A percentile compares a stretch with the other conserved stretches of the same genome.
phyloP scores from a whole-genome alignment of 192 early-diverging fungal species.

The Phlyctochytrium arcticum region DNA sequence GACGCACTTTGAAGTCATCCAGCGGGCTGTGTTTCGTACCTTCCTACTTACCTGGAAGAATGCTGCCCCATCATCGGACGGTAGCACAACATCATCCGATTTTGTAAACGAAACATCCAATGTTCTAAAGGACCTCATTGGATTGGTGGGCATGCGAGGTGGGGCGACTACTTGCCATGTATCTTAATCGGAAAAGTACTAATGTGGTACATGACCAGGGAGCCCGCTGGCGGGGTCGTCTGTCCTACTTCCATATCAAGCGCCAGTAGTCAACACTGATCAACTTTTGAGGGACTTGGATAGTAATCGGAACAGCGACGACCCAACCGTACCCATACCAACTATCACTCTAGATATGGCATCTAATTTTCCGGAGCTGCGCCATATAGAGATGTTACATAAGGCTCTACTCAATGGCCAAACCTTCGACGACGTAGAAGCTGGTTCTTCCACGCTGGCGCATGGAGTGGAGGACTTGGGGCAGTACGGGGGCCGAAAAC shows the following conservation, averaged over 20 bases:
- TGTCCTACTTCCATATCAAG: constrained; percentile 2
- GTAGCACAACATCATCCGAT: neutral
- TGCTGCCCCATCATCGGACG: neutral
- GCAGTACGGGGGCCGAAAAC: neutral
- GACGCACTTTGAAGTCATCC: constrained; percentile 20
- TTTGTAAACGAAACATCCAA: neutral
- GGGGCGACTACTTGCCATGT: neutral
- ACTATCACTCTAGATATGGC: neutral
- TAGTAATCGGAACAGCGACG: too few species aligned
- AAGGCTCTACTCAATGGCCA: neutral
- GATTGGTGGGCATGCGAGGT: constrained; percentile 18
- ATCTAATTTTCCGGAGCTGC: neutral
- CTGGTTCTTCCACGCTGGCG: neutral
- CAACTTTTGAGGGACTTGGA: neutral
- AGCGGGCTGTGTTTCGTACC: constrained; percentile 6
- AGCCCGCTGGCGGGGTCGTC: constrained; percentile 19
- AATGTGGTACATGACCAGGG: neutral
- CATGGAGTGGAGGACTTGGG: too few species aligned
- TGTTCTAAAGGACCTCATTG: constrained; percentile 12
- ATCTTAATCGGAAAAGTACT: neutral
- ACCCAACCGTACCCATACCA: too few species aligned
- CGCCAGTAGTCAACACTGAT: constrained; percentile 2
- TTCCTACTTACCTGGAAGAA: neutral
- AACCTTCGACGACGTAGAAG: neutral
- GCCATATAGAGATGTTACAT: neutral